Base-by-base conservation (phyloP, 257 asterid genomes). In the Nicotiana attenuata region DNA sequence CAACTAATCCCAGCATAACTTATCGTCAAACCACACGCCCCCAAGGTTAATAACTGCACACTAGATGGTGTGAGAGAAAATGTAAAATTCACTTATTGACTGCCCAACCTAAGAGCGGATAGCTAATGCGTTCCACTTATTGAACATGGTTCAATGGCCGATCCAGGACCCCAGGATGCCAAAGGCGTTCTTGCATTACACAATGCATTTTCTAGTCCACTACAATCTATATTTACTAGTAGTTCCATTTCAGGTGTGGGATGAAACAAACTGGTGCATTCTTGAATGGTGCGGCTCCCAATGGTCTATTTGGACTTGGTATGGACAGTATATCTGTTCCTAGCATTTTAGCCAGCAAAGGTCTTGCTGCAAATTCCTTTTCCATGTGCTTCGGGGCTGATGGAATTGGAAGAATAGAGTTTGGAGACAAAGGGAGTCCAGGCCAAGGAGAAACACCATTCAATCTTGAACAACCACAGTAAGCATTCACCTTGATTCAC, bases 271-370 rank as follows among this genome's bases (percentile, higher is more conserved):
- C 98, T 2, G 98, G 98, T 60, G 96, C 90, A 76, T 93, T 95
- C 84, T 79, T 93, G 84, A 88, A 88, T 20, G 97, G 92, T 19
- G 98, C 96, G 57, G 99, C 97, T 86, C 86, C 94, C 10, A 95
- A 95, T 83, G 99, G 99, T 81, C 89, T 95, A 13, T 92, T 93
- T 80, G 99, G 99, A 55, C 97, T 95, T 5, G 99, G 99, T 57
- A 84, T 92, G 90, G 92, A 89, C 83, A 81, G 76, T 65, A 33
- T 87, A 55, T 95, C 98, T 0, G 93, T 95, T 79, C 98, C 99
- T 57, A 93, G 95, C 89, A 87, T 84, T 33, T 87, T 95, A 87
- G 95, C 98, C 17, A 86, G 73, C 82, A 88, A 88, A 81, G 98
- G 99, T 22, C 88, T 95, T 6, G 88, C 93, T 11, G 91, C 95